A percentile compares a stretch with the other conserved stretches of the same genome.
Evolutionary conservation across 1,284 basidiomycete genomes (phyloP).

Genomic region (Ustilago vetiveriae): DNA sequence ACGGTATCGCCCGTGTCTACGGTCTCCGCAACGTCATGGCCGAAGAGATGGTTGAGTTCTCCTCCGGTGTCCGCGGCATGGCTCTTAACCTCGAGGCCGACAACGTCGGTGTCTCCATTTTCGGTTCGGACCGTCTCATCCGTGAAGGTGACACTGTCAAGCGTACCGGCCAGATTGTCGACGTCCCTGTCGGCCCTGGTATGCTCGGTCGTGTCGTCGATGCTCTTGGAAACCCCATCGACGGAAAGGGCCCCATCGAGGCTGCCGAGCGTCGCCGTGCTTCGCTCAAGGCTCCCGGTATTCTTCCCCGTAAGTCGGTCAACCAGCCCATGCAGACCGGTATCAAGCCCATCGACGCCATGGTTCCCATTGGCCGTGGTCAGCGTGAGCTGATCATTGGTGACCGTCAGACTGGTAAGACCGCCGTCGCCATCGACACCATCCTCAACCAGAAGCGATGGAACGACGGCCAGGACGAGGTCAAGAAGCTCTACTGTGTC

Average conservation of each 20-base stretch:
- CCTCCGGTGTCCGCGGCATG: slow-evolving; percentile 89
- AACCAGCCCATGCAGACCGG: slow-evolving; percentile 99
- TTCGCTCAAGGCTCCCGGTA: slow-evolving; percentile 97
- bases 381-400: slow-evolving; percentile 99
- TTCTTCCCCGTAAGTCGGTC: slow-evolving; percentile 97
- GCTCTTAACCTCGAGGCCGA: slow-evolving; percentile 99
- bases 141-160: slow-evolving; percentile 99
- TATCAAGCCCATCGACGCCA: slow-evolving; percentile 99
- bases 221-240: slow-evolving; percentile 98
- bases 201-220: slow-evolving; percentile 98
- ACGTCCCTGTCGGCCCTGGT: slow-evolving; percentile 95
- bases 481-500: slow-evolving; percentile 99
- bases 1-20: slow-evolving; percentile 99
- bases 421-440: slow-evolving; percentile 97
- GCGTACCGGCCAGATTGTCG: slow-evolving; percentile 99
- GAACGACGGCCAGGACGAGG: slow-evolving; percentile 96
- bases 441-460: slow-evolving; percentile 99
- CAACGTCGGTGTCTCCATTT: slow-evolving; percentile 99
- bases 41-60: slow-evolving; percentile 99
- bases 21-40: slow-evolving; percentile 81
- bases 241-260: slow-evolving; percentile 97
- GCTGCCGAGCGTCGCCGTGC: slow-evolving; percentile 92
- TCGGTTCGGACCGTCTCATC: slow-evolving; percentile 99
- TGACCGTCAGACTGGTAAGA: slow-evolving; percentile 99
- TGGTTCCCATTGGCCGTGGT: slow-evolving; percentile 99